Percentiles rank a stretch among this genome's conserved stretches.
phyloP scores from a whole-genome alignment of 2,329 filamentous ascomycete genomes.

The Ophiostoma angusticollis region DNA sequence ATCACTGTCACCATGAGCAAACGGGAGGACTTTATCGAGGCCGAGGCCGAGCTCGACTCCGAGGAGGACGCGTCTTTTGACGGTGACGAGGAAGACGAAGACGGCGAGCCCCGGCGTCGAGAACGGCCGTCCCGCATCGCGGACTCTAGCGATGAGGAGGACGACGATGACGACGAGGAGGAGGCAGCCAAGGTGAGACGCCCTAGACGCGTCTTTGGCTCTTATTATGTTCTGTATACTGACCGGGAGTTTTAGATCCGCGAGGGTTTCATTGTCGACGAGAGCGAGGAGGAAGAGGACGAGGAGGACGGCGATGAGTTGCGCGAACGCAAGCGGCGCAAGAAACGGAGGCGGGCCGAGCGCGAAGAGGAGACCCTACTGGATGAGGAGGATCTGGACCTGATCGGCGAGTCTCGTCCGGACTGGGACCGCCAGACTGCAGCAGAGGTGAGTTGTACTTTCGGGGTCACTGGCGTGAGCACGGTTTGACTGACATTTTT shows the following conservation, averaged over 20 bases:
- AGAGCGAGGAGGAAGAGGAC: constrained; percentile 72
- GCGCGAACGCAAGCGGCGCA: constrained; percentile 48
- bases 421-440: constrained; percentile 54
- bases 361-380: constrained; percentile 78
- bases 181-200: constrained; percentile 55
- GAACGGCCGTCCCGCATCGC: constrained; percentile 39
- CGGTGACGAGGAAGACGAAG: constrained; percentile 68
- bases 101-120: constrained; percentile 38
- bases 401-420: constrained; percentile 74
- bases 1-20: constrained; percentile 39
- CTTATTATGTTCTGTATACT: constrained; percentile 1
- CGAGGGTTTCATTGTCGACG: constrained; percentile 92
- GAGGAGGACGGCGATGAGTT: constrained; percentile 50
- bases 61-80: constrained; percentile 76
- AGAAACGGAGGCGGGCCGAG: constrained; percentile 64
- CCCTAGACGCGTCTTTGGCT: constrained; percentile 14
- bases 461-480: too few relatives aligned
- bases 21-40: constrained; percentile 69
- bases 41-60: constrained; percentile 72
- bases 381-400: constrained; percentile 89
- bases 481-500: too few relatives aligned
- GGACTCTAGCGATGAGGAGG: constrained; percentile 85
- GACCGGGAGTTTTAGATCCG: constrained; percentile 59
- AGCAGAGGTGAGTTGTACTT: constrained; percentile 52
- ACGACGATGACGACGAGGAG: constrained; percentile 84